phyloP scores from a whole-genome alignment of 352 stramenopile genomes.

The Aphanomyces invadans region DNA sequence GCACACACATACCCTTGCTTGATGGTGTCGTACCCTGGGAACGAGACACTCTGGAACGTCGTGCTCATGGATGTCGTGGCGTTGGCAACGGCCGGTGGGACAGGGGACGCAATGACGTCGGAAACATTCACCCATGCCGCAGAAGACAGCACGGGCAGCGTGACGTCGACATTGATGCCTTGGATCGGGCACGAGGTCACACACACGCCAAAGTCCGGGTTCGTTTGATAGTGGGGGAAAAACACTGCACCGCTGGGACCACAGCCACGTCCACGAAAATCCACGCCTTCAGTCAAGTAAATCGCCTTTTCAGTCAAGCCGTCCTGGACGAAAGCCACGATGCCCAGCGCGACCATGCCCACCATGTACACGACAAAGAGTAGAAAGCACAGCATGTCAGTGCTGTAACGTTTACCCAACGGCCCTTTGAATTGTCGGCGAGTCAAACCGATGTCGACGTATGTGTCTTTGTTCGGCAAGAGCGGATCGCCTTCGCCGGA shows the following conservation, averaged over 20 bases:
- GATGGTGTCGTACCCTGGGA: slow-evolving; percentile 10
- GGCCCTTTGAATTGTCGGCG: slow-evolving; percentile 39
- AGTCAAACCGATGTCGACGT: slow-evolving; percentile 20
- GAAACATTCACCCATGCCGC: slow-evolving; percentile 23
- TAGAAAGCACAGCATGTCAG: slow-evolving; percentile 47
- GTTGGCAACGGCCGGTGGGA: not conserved
- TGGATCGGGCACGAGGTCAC: slow-evolving; percentile 44
- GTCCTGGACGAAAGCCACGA: slow-evolving; percentile 58
- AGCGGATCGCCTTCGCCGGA: slow-evolving; percentile 14
- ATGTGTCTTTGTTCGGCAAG: slow-evolving; percentile 22
- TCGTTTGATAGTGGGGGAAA: slow-evolving; percentile 53
- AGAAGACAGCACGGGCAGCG: slow-evolving; percentile 36
- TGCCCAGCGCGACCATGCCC: slow-evolving; percentile 60
- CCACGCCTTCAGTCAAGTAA: slow-evolving; percentile 70
- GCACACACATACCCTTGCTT: slow-evolving; percentile 17
- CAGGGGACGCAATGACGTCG: not conserved
- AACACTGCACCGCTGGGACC: slow-evolving; percentile 50
- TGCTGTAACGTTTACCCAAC: slow-evolving; percentile 42
- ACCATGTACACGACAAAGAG: slow-evolving; percentile 63
- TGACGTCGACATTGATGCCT: slow-evolving; percentile 40
- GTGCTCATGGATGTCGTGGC: not conserved
- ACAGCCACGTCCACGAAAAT: slow-evolving; percentile 61
- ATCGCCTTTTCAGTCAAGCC: slow-evolving; percentile 58
- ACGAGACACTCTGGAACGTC: not conserved
- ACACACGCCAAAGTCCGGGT: slow-evolving; percentile 77